These are phyloP conservation scores for Phytophthora boehmeriae DNA, from an alignment of 352 stramenopile genomes.

Conservation along the genomic window DNA sequence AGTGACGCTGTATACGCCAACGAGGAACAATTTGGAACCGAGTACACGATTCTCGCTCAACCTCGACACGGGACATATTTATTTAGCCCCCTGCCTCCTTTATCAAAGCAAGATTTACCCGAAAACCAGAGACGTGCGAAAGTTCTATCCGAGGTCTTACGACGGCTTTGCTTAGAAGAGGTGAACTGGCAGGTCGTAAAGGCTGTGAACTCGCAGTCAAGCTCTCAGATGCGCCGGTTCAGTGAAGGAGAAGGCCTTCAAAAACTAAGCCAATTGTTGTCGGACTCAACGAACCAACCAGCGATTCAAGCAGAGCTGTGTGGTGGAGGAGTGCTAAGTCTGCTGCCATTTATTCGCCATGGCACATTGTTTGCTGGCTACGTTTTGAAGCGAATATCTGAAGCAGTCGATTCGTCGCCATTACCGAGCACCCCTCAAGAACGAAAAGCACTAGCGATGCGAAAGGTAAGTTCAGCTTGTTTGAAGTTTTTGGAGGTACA, in stretches of 20 bases:
- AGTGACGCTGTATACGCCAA: conserved; percentile 31
- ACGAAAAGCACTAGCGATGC: conserved; percentile 61
- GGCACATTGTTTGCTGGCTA: conserved; percentile 63
- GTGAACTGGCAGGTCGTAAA: conserved; percentile 56
- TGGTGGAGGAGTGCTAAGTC: conserved; percentile 65
- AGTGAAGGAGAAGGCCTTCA: conserved; percentile 57
- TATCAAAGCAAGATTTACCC: conserved; percentile 13
- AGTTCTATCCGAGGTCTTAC: conserved; percentile 25
- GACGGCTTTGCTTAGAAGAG: conserved; percentile 47
- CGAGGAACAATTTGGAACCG: conserved; percentile 48
- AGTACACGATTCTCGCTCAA: conserved; percentile 35
- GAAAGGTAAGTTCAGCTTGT: conserved; percentile 44
- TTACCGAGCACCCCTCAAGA: conserved; percentile 45
- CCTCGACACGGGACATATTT: conserved; percentile 29
- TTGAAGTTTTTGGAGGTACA: neutral
- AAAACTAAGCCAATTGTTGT: conserved; percentile 56
- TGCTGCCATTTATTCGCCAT: conserved; percentile 81
- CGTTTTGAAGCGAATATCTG: conserved; percentile 50
- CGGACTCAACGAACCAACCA: conserved; percentile 41
- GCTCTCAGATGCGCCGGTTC: conserved; percentile 43
- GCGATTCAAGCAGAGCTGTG: conserved; percentile 74
- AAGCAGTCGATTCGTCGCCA: conserved; percentile 44
- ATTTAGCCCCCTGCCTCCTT: conserved; percentile 39
- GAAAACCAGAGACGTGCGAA: conserved; percentile 15
- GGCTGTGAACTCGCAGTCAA: conserved; percentile 44